These are phyloP conservation scores for Ophiocordyceps polyrhachis-furcata DNA, from an alignment of 2,329 filamentous ascomycete species.

Conservation along the genomic window DNA sequence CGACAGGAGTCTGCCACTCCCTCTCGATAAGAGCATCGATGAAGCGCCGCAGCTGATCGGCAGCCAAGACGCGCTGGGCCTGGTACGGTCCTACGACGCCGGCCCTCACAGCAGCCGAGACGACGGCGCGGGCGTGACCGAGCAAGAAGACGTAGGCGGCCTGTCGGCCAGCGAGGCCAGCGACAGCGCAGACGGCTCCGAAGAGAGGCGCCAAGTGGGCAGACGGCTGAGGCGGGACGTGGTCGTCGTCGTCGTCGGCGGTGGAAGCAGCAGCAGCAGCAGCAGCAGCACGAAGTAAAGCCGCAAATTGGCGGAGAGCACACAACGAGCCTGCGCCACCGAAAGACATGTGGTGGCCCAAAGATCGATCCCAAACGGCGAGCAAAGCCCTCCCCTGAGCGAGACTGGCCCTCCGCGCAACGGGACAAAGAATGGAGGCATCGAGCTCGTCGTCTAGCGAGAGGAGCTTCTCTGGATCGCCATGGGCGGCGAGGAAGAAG, in stretches of 20 bases:
- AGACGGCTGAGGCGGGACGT: constrained; percentile 23
- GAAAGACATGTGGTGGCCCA: constrained; percentile 18
- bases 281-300: constrained; percentile 11
- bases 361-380: constrained; percentile 57
- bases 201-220: constrained; percentile 56
- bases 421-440: constrained; percentile 60
- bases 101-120: constrained; percentile 59
- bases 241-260: constrained; percentile 5
- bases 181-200: constrained; percentile 44
- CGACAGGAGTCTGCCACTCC: constrained; percentile 38
- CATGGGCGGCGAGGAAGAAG: constrained; percentile 52
- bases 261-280: not conserved
- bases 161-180: constrained; percentile 40
- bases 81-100: constrained; percentile 68
- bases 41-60: constrained; percentile 33
- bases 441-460: constrained; percentile 58
- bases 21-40: constrained; percentile 39
- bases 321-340: not conserved
- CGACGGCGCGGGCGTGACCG: constrained; percentile 55
- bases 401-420: constrained; percentile 55
- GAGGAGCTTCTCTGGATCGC: constrained; percentile 29
- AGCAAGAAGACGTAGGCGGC: constrained; percentile 60
- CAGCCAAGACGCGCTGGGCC: constrained; percentile 54
- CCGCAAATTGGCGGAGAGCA: constrained; percentile 16
- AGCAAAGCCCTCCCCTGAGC: constrained; percentile 61